Evolutionary conservation across 2,329 filamentous ascomycete genomes (phyloP).

Genomic region (Beauveria sp.): DNA sequence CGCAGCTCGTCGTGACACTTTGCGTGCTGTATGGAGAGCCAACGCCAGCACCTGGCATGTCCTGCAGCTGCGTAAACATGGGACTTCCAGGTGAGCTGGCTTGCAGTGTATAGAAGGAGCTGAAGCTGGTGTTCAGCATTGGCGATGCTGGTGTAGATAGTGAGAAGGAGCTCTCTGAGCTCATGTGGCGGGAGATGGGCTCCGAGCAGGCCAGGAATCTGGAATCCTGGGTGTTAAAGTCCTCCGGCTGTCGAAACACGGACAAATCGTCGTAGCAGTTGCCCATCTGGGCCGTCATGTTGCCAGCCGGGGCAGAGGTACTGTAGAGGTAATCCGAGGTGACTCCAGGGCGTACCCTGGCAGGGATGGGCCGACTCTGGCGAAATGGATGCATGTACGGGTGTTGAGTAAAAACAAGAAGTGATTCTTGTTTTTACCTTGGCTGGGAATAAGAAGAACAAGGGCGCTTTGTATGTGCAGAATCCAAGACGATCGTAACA

Average conservation of each 20-base stretch:
- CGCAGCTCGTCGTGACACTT: conserved; percentile 14
- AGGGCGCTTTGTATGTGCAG: not conserved
- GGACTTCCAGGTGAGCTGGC: conserved; percentile 10
- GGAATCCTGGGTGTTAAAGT: not conserved
- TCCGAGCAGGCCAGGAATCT: conserved; percentile 10
- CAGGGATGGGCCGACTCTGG: conserved; percentile 6
- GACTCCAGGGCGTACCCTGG: conserved; percentile 1
- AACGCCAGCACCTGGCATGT: conserved; percentile 9
- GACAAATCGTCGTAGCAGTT: not conserved
- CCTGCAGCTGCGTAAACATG: conserved; percentile 7
- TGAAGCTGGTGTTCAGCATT: conserved; percentile 10
- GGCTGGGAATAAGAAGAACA: not conserved
- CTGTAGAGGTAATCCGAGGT: conserved; percentile 1
- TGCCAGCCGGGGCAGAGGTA: conserved; percentile 6
- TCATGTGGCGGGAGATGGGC: conserved; percentile 21
- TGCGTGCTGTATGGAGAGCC: conserved; percentile 14
- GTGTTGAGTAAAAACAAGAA: not conserved
- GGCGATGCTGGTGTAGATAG: conserved; percentile 23
- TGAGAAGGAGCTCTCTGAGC: conserved; percentile 23
- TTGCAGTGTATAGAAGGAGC: conserved; percentile 15
- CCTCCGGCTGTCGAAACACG: not conserved
- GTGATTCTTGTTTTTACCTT: not conserved
- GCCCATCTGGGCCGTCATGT: not conserved
- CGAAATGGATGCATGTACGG: conserved; percentile 9
- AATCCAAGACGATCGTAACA: not conserved